Percentiles rank a stretch among this genome's conserved stretches.
These are phyloP conservation scores for Castanea mollissima DNA, from an alignment of 306 rosid genomes.

Conservation along the genomic window DNA sequence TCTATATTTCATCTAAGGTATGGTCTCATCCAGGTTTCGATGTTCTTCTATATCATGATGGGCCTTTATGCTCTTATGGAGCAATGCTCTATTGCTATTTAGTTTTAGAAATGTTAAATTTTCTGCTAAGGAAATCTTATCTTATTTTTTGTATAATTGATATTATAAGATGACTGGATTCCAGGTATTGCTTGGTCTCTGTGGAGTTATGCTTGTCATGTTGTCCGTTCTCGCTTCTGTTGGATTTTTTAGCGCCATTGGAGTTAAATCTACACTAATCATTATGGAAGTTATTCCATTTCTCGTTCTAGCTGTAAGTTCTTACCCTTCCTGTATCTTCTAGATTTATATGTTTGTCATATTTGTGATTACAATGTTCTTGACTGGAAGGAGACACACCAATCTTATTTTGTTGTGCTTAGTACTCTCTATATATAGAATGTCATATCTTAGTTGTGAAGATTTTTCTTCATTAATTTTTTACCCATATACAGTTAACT, in stretches of 20 bases:
- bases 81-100: neutral
- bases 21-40: conserved; percentile 13
- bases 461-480: neutral
- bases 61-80: neutral
- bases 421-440: neutral
- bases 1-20: conserved; percentile 95
- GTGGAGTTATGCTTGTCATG: conserved; percentile 92
- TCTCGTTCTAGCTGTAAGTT: conserved; percentile 97
- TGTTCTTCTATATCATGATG: neutral
- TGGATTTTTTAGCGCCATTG: conserved; percentile 87
- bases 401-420: neutral
- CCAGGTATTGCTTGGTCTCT: conserved; percentile 92
- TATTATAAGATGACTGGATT: conserved; percentile 21
- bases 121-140: neutral
- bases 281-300: conserved; percentile 99
- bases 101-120: neutral
- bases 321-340: conserved; percentile 23
- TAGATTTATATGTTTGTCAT: conserved; percentile 9
- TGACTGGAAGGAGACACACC: neutral
- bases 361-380: neutral
- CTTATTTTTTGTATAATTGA: conserved; percentile 9
- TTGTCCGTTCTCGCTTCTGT: conserved; percentile 93
- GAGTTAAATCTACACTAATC: conserved; percentile 90
- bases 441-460: neutral
- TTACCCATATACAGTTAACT: neutral